phyloP scores from a whole-genome alignment of 257 asterid species.

The Cordia subcordata region DNA sequence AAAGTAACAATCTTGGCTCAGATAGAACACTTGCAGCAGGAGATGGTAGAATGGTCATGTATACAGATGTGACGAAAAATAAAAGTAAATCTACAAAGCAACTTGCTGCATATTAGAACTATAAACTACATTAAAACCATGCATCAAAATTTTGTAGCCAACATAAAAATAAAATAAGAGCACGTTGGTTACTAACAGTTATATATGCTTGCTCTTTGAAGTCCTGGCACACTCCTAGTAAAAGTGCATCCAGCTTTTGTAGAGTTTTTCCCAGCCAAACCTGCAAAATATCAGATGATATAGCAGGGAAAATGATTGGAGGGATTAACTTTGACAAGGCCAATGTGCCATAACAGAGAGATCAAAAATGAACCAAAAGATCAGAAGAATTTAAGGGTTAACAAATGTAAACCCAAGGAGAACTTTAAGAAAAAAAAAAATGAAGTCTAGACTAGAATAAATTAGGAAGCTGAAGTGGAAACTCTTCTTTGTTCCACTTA shows the following conservation, averaged over 20 bases:
- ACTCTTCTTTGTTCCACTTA: neutral
- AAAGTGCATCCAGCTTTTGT: slow-evolving; percentile 88
- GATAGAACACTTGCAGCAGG: no score
- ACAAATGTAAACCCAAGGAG: neutral
- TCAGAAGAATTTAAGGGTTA: neutral
- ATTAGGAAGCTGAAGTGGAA: neutral
- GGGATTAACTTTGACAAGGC: neutral
- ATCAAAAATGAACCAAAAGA: neutral
- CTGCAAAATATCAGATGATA: slow-evolving; percentile 37
- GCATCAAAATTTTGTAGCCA: neutral
- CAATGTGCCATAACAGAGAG: neutral
- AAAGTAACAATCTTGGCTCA: no score
- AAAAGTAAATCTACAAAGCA: neutral
- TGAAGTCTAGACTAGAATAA: neutral
- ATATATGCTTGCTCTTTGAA: slow-evolving; percentile 82
- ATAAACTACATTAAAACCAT: neutral
- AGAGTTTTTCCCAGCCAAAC: slow-evolving; percentile 97
- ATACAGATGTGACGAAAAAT: neutral
- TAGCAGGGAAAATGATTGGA: neutral
- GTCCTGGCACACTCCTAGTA: slow-evolving; percentile 83
- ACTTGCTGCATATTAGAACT: slow-evolving; percentile 1
- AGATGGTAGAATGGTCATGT: no score
- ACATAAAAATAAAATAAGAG: neutral
- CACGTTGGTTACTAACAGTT: slow-evolving; percentile 58
- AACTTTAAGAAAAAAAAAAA: neutral